These are phyloP conservation scores for Pythium sp. DNA, from an alignment of 352 stramenopile species.

Conservation along the genomic window DNA sequence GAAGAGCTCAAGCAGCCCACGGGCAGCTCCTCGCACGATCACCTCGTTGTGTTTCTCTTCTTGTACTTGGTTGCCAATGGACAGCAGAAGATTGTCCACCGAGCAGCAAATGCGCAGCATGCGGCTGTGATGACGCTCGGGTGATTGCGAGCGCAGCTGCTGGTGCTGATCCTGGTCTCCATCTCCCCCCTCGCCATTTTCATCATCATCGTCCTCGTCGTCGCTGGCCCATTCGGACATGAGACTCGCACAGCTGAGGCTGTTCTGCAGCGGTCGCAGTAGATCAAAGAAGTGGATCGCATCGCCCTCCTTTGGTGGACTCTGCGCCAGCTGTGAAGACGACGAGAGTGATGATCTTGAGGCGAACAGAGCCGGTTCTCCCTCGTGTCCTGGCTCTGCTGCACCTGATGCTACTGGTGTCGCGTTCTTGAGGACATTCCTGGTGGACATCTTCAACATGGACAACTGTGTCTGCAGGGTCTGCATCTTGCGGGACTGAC, in stretches of 20 bases:
- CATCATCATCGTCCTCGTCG: conserved; percentile 32
- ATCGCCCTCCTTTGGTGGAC: neutral
- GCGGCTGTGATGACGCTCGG: conserved; percentile 49
- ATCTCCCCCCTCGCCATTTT: neutral
- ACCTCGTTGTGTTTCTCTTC: conserved; percentile 47
- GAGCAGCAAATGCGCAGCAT: conserved; percentile 67
- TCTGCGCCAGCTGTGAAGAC: neutral
- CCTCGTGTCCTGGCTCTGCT: neutral
- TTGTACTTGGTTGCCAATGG: conserved; percentile 44
- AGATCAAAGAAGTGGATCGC: conserved; percentile 44
- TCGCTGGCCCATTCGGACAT: conserved; percentile 33
- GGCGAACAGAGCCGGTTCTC: neutral
- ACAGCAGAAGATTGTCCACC: conserved; percentile 59
- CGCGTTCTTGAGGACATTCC: neutral
- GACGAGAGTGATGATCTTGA: neutral
- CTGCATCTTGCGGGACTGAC: conserved; percentile 33
- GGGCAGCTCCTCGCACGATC: conserved; percentile 41
- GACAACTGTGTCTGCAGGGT: conserved; percentile 25
- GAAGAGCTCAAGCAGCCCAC: conserved; percentile 43
- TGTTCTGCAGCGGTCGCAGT: conserved; percentile 51
- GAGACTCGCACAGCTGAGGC: conserved; percentile 40
- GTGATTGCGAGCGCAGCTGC: conserved; percentile 18
- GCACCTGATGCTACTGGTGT: neutral
- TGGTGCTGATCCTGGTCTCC: conserved; percentile 3
- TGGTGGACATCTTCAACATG: conserved; percentile 13